phyloP scores from a whole-genome alignment of 108 stramenopile genomes.

The Cyclotella cryptica region DNA sequence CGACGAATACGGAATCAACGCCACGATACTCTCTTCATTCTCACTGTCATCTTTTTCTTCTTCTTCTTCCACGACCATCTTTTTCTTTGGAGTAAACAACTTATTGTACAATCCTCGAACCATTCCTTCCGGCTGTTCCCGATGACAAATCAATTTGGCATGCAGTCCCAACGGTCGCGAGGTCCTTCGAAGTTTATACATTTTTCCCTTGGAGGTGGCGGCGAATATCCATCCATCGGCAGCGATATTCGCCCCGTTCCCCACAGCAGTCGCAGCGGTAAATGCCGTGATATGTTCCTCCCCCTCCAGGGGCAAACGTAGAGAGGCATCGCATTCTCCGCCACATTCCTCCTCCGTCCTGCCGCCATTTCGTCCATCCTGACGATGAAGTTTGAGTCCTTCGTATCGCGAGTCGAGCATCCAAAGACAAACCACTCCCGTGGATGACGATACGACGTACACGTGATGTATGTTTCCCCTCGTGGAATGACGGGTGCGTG shows the following conservation, averaged over 20 bases:
- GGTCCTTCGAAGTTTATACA: slow-evolving; percentile 37
- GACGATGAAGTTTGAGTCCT: background rate
- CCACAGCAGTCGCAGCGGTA: background rate
- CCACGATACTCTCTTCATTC: slow-evolving; percentile 17
- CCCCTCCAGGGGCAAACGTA: slow-evolving; percentile 18
- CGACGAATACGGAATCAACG: slow-evolving; percentile 11
- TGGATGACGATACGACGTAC: background rate
- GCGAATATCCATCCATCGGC: slow-evolving; percentile 8
- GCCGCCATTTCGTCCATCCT: background rate
- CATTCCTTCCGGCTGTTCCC: slow-evolving; percentile 7
- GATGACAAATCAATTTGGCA: slow-evolving; percentile 28
- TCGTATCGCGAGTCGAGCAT: background rate
- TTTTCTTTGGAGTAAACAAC: slow-evolving; percentile 36
- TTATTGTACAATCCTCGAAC: slow-evolving; percentile 33
- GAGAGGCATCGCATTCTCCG: slow-evolving; percentile 16
- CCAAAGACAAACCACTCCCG: slow-evolving; percentile 11
- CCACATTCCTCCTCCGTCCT: background rate
- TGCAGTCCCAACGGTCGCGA: slow-evolving; percentile 27
- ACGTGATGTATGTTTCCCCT: background rate
- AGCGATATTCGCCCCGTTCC: background rate
- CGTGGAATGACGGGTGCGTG: background rate
- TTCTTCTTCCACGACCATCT: background rate
- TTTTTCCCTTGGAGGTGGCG: slow-evolving; percentile 10
- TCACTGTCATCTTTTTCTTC: background rate
- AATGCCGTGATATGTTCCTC: slow-evolving; percentile 21